Base-by-base conservation (phyloP, 2,329 filamentous ascomycete species). In the Cercospora zeina region DNA sequence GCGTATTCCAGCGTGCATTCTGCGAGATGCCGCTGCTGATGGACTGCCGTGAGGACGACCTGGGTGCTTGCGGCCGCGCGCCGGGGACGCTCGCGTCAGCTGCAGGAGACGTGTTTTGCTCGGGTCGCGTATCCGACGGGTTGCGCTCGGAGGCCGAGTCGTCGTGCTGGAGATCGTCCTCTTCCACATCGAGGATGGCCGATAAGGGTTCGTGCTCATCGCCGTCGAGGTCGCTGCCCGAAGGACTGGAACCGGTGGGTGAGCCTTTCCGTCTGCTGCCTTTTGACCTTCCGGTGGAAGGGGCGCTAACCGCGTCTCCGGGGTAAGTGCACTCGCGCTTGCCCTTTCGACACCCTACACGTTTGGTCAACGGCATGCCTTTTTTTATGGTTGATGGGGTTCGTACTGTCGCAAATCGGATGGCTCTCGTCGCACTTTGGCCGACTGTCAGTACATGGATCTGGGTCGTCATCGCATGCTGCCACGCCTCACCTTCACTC, bases 271-370 rank as follows among this genome's bases (percentile, higher is more conserved):
- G 70, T 67, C 81, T 84, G 66, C 75, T 72, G 37, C 74, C 76
- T 65, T 77, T 78, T 58, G 71, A 62, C 65, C 80, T 81, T 42
- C 79, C 73, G 55, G 80, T 77, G 45, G 79, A 74, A 51, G 79
- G 73, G 54, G 80, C 77, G 45, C 79, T 73, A 49, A 79, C 75
- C 49, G 87, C 80, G 31, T 87, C 81, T 53, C 93, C 91, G 2
- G 95, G 93, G 74, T 97, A 99, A 62, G 89, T 82, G 75, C 95
- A 99, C 67, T 96, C 91, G 77, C 95, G 85, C 69, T 87, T 90
- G 54, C 93, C 95, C 77, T 97, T 99, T 69, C 87, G 89, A 76
- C 95, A 99, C 71, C 93, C 92, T 85, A 68, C 50, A 9, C 14
- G 45, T 8, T 31, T 64, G 42, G 67, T 70, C 55, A 66, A 50